Evolutionary conservation across 2,329 filamentous ascomycete species (phyloP), one percentile per base, ranked within the genome.

Genomic region (Corynespora cassiicola): DNA sequence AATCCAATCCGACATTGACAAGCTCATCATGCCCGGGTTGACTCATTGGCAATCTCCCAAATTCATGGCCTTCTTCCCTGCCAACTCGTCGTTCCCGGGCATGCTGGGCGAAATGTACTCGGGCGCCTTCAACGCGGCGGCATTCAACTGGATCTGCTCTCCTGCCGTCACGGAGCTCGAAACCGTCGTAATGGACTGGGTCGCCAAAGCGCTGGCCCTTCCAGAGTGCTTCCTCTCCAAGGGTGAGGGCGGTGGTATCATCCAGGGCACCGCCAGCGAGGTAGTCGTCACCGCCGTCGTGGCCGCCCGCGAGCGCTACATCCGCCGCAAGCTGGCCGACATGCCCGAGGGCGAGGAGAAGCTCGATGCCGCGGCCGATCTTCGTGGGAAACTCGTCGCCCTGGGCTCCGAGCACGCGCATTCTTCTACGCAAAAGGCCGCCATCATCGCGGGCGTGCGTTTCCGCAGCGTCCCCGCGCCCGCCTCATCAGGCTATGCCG

Each of bases 91-190:
- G 22, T 96, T 86, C 63, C 90, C 92, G 0, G 82, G 85, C 18
- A 92, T 96, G 67, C 79, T 97, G 8, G 92, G 90, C 14, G 92
- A 97, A 71, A 84, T 97, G 75, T 97, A 96, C 75, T 89, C 84
- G 27, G 85, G 88, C 5, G 87, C 90, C 6, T 91, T 96, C 71
- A 94, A 85, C 9, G 88, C 88, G 11, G 90, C 92, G 1, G 90
- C 90, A 24, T 97, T 97, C 77, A 97, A 97, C 71, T 97, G 92
- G 92, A 84, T 96, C 50, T 96, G 92, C 71, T 90, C 86, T 5
- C 92, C 92, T 1, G 90, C 88, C 6, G 86, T 94, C 12, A 97
- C 92, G 0, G 92, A 97, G 72, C 79, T 97, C 31, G 92, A 97
- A 75, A 96, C 91, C 0, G 79, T 96, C 16, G 86, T 96, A 27